Conservation (phyloP, 108 stramenopile genomes). For the Nannochloropsis gaditana region DNA sequence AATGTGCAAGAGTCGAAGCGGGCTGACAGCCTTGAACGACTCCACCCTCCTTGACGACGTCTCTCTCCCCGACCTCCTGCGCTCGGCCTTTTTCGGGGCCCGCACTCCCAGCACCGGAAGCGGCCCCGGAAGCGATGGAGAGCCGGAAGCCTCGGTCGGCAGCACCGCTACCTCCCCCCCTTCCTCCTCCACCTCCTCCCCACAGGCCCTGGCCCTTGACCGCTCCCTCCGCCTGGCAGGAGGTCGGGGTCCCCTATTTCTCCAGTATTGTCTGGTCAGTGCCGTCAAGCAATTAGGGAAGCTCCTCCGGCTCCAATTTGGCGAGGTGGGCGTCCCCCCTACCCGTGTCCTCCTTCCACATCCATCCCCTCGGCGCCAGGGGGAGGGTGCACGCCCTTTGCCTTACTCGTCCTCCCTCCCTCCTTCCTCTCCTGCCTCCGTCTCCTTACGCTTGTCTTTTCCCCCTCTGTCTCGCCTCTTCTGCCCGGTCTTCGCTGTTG, state of each 20-base stretch:
- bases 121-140: not conserved
- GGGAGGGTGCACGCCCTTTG: too few species aligned
- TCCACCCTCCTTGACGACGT: not conserved
- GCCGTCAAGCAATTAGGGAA: not conserved
- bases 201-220: not conserved
- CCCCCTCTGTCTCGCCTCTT: too few species aligned
- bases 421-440: too few species aligned
- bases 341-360: not conserved
- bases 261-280: not conserved
- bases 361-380: not conserved
- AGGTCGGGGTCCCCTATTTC: not conserved
- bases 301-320: not conserved
- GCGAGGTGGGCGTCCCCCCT: not conserved
- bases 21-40: not conserved
- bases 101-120: not conserved
- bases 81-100: not conserved
- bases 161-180: not conserved
- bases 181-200: not conserved
- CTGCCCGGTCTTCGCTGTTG: too few species aligned
- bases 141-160: not conserved
- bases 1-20: constrained; percentile 15
- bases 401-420: too few species aligned
- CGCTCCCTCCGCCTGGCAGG: constrained; percentile 9
- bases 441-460: too few species aligned
- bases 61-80: not conserved